A percentile compares a stretch with the other conserved stretches of the same genome.
Evolutionary conservation across 2,329 filamentous ascomycete species (phyloP).

Genomic region (Claviceps lovelessii): DNA sequence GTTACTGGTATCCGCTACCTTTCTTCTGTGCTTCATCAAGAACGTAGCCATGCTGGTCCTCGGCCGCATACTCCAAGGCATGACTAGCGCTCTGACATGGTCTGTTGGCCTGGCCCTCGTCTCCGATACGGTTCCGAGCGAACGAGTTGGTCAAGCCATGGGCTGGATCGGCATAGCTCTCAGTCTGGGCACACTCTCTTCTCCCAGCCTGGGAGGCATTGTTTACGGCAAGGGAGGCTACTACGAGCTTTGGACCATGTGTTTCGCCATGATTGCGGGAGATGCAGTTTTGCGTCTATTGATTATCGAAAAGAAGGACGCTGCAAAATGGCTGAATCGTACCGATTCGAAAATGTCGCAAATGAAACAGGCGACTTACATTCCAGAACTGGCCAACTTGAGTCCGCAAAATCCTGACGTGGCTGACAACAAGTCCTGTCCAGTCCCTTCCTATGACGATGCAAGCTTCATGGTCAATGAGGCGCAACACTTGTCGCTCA

Average conservation of each 20-base stretch:
- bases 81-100: slow-evolving; percentile 21
- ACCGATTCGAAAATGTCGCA: background rate
- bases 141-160: slow-evolving; percentile 18
- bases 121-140: slow-evolving; percentile 19
- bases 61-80: slow-evolving; percentile 19
- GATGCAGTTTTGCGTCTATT: slow-evolving; percentile 19
- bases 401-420: background rate
- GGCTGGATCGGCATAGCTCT: slow-evolving; percentile 21
- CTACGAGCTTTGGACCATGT: slow-evolving; percentile 22
- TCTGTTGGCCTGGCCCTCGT: slow-evolving; percentile 23
- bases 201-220: slow-evolving; percentile 20
- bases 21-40: slow-evolving; percentile 18
- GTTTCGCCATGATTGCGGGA: slow-evolving; percentile 19
- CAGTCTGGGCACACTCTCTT: slow-evolving; percentile 18
- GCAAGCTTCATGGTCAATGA: background rate
- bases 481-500: background rate
- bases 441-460: background rate
- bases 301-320: slow-evolving; percentile 20
- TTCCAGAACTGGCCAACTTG: background rate
- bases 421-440: background rate
- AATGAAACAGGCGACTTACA: background rate
- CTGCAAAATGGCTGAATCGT: slow-evolving; percentile 13
- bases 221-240: slow-evolving; percentile 20
- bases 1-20: slow-evolving; percentile 15
- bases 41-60: slow-evolving; percentile 19